These are phyloP conservation scores for Verticillium isaacii DNA, from an alignment of 2,329 filamentous ascomycete genomes.

Conservation along the genomic window DNA sequence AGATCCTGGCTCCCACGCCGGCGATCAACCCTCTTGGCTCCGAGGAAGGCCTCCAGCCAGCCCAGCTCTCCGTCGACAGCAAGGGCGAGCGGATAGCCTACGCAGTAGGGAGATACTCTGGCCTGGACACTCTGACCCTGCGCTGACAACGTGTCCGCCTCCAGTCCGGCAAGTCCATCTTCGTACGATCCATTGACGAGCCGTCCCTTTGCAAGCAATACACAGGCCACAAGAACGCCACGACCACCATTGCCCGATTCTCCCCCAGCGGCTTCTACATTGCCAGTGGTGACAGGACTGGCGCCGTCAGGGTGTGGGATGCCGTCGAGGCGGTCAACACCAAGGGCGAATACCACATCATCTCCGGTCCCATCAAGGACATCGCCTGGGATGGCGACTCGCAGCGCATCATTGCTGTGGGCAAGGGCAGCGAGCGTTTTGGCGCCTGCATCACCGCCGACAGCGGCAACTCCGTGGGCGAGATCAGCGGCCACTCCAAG, in stretches of 20 bases:
- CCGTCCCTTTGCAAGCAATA: conserved; percentile 84
- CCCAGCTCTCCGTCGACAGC: conserved; percentile 78
- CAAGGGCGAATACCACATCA: conserved; percentile 92
- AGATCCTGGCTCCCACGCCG: conserved; percentile 81
- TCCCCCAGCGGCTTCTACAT: conserved; percentile 92
- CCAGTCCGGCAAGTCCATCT: conserved; percentile 93
- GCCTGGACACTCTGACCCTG: neutral
- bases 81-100: conserved; percentile 93
- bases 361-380: conserved; percentile 92
- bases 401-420: conserved; percentile 92
- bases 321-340: conserved; percentile 78
- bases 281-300: conserved; percentile 83
- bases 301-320: conserved; percentile 89
- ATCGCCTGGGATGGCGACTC: conserved; percentile 97
- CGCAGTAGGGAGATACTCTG: conserved; percentile 54
- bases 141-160: neutral
- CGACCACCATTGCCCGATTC: conserved; percentile 90
- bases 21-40: conserved; percentile 50
- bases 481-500: conserved; percentile 87
- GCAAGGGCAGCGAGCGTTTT: conserved; percentile 88
- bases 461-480: conserved; percentile 92
- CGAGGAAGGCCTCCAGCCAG: conserved; percentile 68
- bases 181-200: conserved; percentile 89
- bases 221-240: conserved; percentile 73
- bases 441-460: conserved; percentile 93